phyloP scores from a whole-genome alignment of 257 asterid genomes.

The Solanum pennellii region DNA sequence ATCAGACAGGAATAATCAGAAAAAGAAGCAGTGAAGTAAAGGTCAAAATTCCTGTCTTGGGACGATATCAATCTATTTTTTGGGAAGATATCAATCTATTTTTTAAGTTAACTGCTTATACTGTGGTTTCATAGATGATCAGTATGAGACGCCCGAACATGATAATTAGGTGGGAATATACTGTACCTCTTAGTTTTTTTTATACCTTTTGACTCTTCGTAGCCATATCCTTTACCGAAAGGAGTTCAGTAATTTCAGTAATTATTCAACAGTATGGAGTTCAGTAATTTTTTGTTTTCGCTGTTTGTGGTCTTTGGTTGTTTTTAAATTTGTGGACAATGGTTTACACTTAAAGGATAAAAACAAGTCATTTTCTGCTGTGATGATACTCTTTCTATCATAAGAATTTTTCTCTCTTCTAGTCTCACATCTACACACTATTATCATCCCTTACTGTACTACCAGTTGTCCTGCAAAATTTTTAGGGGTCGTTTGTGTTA shows the following conservation, averaged over 20 bases:
- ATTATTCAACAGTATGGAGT: not conserved
- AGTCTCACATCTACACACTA: not conserved
- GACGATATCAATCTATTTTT: not conserved
- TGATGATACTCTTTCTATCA: not conserved
- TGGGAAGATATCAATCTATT: not conserved
- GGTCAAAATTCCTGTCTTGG: not conserved
- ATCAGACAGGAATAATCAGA: not conserved
- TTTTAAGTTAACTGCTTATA: not conserved
- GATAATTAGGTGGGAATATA: not conserved
- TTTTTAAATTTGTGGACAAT: not conserved
- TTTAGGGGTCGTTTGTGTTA: not conserved
- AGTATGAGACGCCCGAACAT: not conserved
- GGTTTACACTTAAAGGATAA: not conserved
- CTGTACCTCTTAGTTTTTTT: not conserved
- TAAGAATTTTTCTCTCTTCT: not conserved
- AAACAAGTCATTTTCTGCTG: not conserved
- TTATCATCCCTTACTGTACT: not conserved
- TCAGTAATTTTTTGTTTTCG: not conserved
- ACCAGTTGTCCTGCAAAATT: not conserved
- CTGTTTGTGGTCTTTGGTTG: not conserved
- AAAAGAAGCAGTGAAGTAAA: not conserved
- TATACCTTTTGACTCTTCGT: not conserved
- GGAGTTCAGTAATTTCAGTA: not conserved
- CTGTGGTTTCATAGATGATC: not conserved
- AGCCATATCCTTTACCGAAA: not conserved